Percentiles rank a stretch among this genome's conserved stretches.
Evolutionary conservation across 768 basidiomycete species (phyloP).

Genomic region (Pholiota conissans): DNA sequence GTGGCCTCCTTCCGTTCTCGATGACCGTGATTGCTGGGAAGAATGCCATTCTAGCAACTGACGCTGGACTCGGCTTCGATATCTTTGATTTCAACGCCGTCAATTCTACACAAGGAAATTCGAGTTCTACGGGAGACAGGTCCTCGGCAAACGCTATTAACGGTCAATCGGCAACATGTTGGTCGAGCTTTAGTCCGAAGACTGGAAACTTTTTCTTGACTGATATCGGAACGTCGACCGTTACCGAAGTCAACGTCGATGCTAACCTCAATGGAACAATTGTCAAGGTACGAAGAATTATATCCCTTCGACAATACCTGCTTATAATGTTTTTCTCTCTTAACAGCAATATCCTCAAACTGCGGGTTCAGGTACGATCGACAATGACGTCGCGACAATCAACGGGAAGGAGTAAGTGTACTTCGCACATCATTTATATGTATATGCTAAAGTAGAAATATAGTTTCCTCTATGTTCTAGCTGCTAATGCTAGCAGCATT

Average conservation of each 20-base stretch:
- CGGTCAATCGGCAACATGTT: conserved; percentile 43
- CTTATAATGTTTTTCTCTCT: not conserved
- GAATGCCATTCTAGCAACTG: conserved; percentile 38
- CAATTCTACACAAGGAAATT: not conserved
- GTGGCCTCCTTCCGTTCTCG: conserved; percentile 51
- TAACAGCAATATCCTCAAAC: conserved; percentile 39
- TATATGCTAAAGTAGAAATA: not conserved
- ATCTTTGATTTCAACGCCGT: conserved; percentile 31
- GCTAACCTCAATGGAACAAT: conserved; percentile 43
- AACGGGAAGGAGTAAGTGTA: conserved; percentile 35
- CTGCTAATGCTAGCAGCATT: conserved; percentile 26
- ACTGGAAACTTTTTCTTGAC: conserved; percentile 47
- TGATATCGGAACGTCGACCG: conserved; percentile 37
- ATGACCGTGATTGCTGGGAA: conserved; percentile 37
- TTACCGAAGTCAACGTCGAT: conserved; percentile 49
- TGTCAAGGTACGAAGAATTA: conserved; percentile 30
- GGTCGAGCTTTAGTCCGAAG: conserved; percentile 40
- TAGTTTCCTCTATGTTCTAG: conserved; percentile 30
- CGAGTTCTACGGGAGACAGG: conserved; percentile 6
- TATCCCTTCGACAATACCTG: conserved; percentile 16
- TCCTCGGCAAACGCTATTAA: conserved; percentile 33
- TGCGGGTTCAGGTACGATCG: conserved; percentile 35
- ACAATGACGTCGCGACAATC: conserved; percentile 40
- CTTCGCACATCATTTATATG: not conserved
- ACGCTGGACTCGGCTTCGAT: conserved; percentile 39